Base-by-base conservation (phyloP, 768 basidiomycete genomes). In the Candolleomyces aberdarensis region DNA sequence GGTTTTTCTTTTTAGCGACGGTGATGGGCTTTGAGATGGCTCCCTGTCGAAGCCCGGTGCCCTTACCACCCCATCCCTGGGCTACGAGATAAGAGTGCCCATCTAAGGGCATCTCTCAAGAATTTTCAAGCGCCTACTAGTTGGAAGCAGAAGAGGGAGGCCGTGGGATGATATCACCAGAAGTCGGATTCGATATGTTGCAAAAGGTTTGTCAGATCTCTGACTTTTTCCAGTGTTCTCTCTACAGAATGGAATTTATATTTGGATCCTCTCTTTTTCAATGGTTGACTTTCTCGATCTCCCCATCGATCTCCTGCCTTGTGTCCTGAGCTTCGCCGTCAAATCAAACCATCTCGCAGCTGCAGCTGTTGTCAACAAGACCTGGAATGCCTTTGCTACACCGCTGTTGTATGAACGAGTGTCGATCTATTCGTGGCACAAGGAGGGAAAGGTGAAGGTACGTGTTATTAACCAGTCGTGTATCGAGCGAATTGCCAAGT, bases 41-140 rank as follows among this genome's bases (percentile, higher is more conserved):
- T 6, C 91, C 95, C 13, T 88, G 77, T 31, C 93, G 87, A n/a
- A 97, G 86, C 15, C 88, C 94, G 44, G 81, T 85, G 5, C 95
- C 95, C 66, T 87, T 86, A 0, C 95, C 95, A 39, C 85, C 73
- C 95, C 95, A 98, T 58, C 95, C 95, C 70, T 94, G 93, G 14
- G 85, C 76, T 7, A 87, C 80, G 9, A 96, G 82, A 71, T 89
- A 89, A 8, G 80, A 76, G 70, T 91, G 84, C 22, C 87, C 83
- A 70, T 91, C 86, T 11, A 91, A 75, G 67, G 88, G 88, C 87
- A 89, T 89, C 22, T 58, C 20, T 20, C 26, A 3, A 39, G 39
- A 31, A 36, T 55, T 19, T 40, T 32, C 31, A 31, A 32, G 13
- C 17, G 57, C 19, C 13, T 36, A 13, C 31, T 15, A 4, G 50